Evolutionary conservation across 805 yeast species (phyloP), one percentile per base, ranked within the genome.

Genomic region (Sugiyamaella mastotermitis): DNA sequence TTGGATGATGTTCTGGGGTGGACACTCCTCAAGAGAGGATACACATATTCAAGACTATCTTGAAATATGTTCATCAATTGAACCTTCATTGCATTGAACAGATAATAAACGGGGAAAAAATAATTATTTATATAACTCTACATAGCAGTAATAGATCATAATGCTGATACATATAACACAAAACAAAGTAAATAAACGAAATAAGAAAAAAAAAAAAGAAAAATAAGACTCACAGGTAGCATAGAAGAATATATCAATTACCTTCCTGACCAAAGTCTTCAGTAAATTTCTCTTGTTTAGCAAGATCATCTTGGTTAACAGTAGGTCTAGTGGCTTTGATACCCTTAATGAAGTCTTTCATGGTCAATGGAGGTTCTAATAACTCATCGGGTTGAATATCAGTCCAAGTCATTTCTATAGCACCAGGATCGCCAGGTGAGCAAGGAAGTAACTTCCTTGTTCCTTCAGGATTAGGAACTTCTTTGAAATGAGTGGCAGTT

Each of bases 251-350:
- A n/a, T n/a, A n/a, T n/a, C n/a, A 84, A 52, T 84, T 86, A 31
- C 99, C 99, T 61, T 92, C 98, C 53, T 90, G 95, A 26, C 98
- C 99, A 58, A 92, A 92, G 62, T 92, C 99, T 31, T 72, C 74
- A 0, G 99, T 92, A 57, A 92, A 92, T 48, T 84, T 83, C 33
- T 77, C 76, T 60, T 90, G 97, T 55, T 80, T 81, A 43, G 67
- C 71, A 43, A 92, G 73, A 58, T 92, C 99, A 8, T 72, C 74
- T 31, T 74, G 80, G 55, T 92, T 92, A 25, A 92, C 97, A 0
- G 99, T 92, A 13, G 98, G 98, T 57, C 97, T 74, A 39, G 94
- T 85, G 22, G 80, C 77, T 61, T 85, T 84, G 40, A 92, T 78
- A 1, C 97, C 94, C 62, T 88, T 87, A 47, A 90, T 73, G 65